Conservation (phyloP, 148 eudicot genomes). For the Rhododendron ferrugineum region DNA sequence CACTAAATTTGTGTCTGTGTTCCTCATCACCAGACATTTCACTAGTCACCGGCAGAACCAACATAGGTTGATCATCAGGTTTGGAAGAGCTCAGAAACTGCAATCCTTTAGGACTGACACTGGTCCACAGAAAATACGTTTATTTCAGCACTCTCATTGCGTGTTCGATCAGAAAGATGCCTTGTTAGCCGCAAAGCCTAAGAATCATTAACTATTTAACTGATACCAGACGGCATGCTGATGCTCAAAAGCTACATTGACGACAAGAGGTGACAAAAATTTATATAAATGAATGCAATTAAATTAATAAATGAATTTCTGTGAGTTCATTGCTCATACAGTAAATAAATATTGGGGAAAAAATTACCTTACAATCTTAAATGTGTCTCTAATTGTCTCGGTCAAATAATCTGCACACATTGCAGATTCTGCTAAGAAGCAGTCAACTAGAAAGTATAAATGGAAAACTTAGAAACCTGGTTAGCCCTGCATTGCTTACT, state of each 20-base stretch:
- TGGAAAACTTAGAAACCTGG: not conserved
- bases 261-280: not conserved
- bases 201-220: not conserved
- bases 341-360: not conserved
- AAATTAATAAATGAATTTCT: not conserved
- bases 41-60: conserved; percentile 47
- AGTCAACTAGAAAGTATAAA: not conserved
- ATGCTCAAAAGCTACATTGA: not conserved
- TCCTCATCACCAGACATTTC: conserved; percentile 45
- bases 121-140: conserved; percentile 30
- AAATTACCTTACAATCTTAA: conserved; percentile 52
- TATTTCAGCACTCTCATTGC: not conserved
- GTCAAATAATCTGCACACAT: conserved; percentile 57
- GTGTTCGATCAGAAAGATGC: conserved; percentile 4
- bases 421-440: conserved; percentile 12
- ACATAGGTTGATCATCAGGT: conserved; percentile 66
- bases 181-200: not conserved
- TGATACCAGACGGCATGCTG: not conserved
- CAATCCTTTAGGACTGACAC: conserved; percentile 61
- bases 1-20: conserved; percentile 26
- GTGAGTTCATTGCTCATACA: not conserved
- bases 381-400: conserved; percentile 50
- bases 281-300: too few relatives aligned
- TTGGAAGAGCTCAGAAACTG: conserved; percentile 59
- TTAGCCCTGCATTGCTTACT: not conserved